Evolutionary conservation across 2,329 filamentous ascomycete genomes (phyloP).

Genomic region (Blumeriella jaapii): DNA sequence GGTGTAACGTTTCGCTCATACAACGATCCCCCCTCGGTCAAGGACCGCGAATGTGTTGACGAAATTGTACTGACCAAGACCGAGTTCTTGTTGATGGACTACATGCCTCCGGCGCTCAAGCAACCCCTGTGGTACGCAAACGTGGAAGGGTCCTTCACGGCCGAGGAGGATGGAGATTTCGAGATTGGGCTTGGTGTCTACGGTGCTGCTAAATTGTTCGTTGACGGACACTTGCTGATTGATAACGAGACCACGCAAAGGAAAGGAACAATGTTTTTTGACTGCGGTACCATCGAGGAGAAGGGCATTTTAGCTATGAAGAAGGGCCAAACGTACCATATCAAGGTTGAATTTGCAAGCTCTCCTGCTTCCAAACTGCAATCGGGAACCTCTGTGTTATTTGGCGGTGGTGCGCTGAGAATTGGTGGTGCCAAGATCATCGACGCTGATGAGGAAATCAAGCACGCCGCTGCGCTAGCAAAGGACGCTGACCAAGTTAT

Average conservation of each 20-base stretch:
- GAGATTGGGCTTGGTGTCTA: conserved; percentile 27
- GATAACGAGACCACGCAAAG: conserved; percentile 27
- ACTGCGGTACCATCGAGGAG: conserved; percentile 27
- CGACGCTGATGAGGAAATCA: conserved; percentile 46
- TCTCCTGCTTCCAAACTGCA: conserved; percentile 46
- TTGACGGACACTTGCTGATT: conserved; percentile 28
- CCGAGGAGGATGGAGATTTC: conserved; percentile 25
- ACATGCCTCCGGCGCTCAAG: conserved; percentile 31
- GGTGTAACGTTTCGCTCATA: conserved; percentile 45
- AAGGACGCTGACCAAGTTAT: conserved; percentile 64
- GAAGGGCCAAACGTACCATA: conserved; percentile 24
- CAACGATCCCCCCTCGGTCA: conserved; percentile 41
- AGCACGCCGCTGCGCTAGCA: conserved; percentile 56
- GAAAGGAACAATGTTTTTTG: conserved; percentile 27
- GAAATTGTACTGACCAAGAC: conserved; percentile 34
- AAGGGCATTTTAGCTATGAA: conserved; percentile 22
- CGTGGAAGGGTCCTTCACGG: conserved; percentile 26
- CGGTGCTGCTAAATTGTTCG: conserved; percentile 27
- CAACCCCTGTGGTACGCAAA: conserved; percentile 30
- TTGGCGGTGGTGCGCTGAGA: conserved; percentile 48
- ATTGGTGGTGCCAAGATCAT: conserved; percentile 50
- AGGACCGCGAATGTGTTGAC: conserved; percentile 39
- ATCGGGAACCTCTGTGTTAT: conserved; percentile 35
- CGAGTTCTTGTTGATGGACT: conserved; percentile 39
- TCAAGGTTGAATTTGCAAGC: conserved; percentile 38